Percentiles rank a stretch among this genome's conserved stretches.
phyloP scores from a whole-genome alignment of 1,284 basidiomycete species.

The Sporisorium iseilematis-ciliati region DNA sequence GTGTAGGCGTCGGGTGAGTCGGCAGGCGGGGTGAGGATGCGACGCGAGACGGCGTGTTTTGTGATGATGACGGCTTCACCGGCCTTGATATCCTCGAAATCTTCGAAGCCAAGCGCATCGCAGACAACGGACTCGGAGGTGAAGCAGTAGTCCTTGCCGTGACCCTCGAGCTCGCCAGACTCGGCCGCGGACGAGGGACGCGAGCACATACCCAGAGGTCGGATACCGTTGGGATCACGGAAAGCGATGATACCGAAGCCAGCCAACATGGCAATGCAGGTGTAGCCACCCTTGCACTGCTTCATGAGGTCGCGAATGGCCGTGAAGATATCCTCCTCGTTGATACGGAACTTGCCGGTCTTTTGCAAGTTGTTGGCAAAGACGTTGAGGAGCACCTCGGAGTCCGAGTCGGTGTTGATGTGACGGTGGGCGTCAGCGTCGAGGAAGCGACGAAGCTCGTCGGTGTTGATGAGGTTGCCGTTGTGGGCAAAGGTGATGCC shows the following conservation, averaged over 20 bases:
- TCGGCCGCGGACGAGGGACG: constrained; percentile 47
- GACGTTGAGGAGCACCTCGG: constrained; percentile 95
- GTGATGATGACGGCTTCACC: constrained; percentile 97
- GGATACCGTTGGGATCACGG: constrained; percentile 98
- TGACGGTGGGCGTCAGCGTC: constrained; percentile 97
- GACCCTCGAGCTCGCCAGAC: constrained; percentile 33
- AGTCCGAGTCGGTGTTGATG: constrained; percentile 99
- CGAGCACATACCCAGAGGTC: constrained; percentile 76
- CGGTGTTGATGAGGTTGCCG: constrained; percentile 97
- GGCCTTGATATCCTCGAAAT: constrained; percentile 94
- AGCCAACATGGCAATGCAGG: constrained; percentile 96
- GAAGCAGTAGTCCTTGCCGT: constrained; percentile 82
- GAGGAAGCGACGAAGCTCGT: constrained; percentile 86
- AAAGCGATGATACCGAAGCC: constrained; percentile 99
- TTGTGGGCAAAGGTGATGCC: constrained; percentile 99
- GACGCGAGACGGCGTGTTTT: constrained; percentile 59
- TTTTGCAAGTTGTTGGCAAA: constrained; percentile 97
- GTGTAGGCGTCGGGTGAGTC: constrained; percentile 43
- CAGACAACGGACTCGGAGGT: constrained; percentile 96
- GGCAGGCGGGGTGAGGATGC: constrained; percentile 56
- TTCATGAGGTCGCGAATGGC: constrained; percentile 91
- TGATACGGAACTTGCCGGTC: constrained; percentile 99
- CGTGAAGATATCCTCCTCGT: constrained; percentile 98
- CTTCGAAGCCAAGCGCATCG: constrained; percentile 88
- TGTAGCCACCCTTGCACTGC: constrained; percentile 91